phyloP scores from a whole-genome alignment of 306 rosid genomes.

The Pueraria montana region DNA sequence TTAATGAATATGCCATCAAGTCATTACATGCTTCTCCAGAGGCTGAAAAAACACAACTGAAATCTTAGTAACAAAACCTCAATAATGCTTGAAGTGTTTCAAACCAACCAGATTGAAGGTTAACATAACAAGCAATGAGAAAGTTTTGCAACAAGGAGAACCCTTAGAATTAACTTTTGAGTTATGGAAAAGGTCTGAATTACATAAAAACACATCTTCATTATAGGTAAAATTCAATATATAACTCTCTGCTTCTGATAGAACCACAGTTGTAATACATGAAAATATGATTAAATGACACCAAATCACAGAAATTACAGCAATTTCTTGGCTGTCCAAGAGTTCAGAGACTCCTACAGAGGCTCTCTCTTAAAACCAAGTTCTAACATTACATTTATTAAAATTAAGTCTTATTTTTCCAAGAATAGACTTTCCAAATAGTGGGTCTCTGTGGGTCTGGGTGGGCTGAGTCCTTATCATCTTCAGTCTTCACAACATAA shows the following conservation, averaged over 20 bases:
- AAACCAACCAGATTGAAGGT: slow-evolving; percentile 16
- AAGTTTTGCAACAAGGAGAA: slow-evolving; percentile 1
- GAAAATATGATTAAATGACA: background rate
- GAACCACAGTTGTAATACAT: background rate
- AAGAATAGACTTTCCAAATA: background rate
- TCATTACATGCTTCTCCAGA: slow-evolving; percentile 91
- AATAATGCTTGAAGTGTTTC: slow-evolving; percentile 29
- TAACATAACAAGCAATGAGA: background rate
- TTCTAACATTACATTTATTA: background rate
- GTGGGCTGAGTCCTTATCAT: background rate
- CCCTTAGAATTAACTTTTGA: background rate
- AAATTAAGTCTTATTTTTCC: background rate
- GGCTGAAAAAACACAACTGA: slow-evolving; percentile 63
- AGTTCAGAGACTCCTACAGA: background rate
- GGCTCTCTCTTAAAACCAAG: background rate
- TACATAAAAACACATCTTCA: slow-evolving; percentile 33
- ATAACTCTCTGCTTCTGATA: slow-evolving; percentile 13
- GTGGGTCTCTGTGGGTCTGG: background rate
- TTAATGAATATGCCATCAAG: slow-evolving; percentile 92
- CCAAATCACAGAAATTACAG: background rate
- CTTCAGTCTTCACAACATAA: slow-evolving; percentile 26
- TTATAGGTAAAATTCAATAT: slow-evolving; percentile 37
- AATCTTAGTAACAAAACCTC: slow-evolving; percentile 32
- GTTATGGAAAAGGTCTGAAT: slow-evolving; percentile 4
- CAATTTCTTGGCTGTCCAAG: background rate